Percentiles rank a stretch among this genome's conserved stretches.
Conservation (phyloP, 1,284 basidiomycete species). For the Papiliotrema fonsecae region DNA sequence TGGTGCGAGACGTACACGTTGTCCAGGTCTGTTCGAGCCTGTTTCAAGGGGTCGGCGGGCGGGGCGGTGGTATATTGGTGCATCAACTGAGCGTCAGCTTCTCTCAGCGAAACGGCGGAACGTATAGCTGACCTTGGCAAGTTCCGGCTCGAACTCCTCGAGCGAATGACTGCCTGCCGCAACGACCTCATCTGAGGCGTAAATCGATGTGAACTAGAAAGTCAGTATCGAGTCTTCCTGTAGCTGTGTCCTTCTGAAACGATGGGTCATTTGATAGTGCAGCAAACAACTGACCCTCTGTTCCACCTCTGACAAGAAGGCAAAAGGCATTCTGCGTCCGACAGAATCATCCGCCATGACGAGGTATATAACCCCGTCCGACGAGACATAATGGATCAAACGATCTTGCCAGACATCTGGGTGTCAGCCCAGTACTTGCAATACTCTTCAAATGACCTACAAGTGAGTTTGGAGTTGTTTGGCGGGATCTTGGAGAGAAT, state of each 20-base stretch:
- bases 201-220: constrained; percentile 57
- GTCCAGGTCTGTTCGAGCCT: constrained; percentile 84
- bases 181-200: constrained; percentile 45
- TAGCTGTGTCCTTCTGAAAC: too few relatives aligned
- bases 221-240: too few relatives aligned
- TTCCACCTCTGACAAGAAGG: constrained; percentile 83
- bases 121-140: constrained; percentile 51
- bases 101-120: not conserved
- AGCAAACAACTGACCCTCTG: constrained; percentile 52
- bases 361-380: constrained; percentile 78
- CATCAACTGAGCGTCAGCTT: constrained; percentile 56
- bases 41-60: constrained; percentile 83
- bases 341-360: constrained; percentile 91
- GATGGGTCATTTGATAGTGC: too few relatives aligned
- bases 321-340: constrained; percentile 87
- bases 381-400: constrained; percentile 91
- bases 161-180: constrained; percentile 49
- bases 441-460: constrained; percentile 24
- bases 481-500: constrained; percentile 93
- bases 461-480: constrained; percentile 89
- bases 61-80: constrained; percentile 81
- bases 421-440: not conserved
- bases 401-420: constrained; percentile 87
- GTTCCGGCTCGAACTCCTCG: constrained; percentile 47
- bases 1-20: constrained; percentile 64